Base-by-base conservation (phyloP, 2,329 filamentous ascomycete genomes). In the Fusarium euwallaceae region DNA sequence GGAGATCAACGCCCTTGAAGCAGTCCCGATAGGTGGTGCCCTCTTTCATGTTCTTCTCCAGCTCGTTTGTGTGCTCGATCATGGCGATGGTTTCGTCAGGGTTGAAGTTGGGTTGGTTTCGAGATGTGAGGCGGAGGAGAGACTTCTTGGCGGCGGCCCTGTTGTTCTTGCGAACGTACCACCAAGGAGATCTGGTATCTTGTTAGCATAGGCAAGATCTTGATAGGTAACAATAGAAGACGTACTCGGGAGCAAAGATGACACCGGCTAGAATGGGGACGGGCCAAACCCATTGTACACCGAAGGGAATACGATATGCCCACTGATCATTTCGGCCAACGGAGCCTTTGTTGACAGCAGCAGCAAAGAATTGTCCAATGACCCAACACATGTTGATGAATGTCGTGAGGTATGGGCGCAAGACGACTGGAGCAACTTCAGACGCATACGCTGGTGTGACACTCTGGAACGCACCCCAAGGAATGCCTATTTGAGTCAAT, bases 351-450 rank as follows among this genome's bases (percentile, higher is more conserved):
- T 87, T 84, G 14, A 89, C 86, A 0, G 85, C 86, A 1, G 85
- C 84, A 0, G 84, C 84, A 55, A 88, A 83, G 72, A 90, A 84
- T 70, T 90, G 88, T 1, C 88, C 88, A 58, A 89, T 86, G 4
- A 88, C 87, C 86, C 88, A 90, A 72, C 88, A 90, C 79, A 90
- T 84, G 71, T 90, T 90, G 76, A 88, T 87, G 63, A 87, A 89
- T 0, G 86, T 87, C 0, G 88, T 89, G 4, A 90, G 82, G 53
- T 88, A 88, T 0, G 86, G 85, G 4, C 88, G 82, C 3, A 90
- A 83, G 2, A 85, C 85, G 55, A 84, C 79, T n/a, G 85, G 85
- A 5, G 85, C 83, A 12, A 88, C 83, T 70, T 90, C 88, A 7
- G 88, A 87, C 0, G 88, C 88, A 72, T 90, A 90, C 0, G 87